Base-by-base conservation (phyloP, 345 rosid species). In the Eucalyptus guilfoylei region DNA sequence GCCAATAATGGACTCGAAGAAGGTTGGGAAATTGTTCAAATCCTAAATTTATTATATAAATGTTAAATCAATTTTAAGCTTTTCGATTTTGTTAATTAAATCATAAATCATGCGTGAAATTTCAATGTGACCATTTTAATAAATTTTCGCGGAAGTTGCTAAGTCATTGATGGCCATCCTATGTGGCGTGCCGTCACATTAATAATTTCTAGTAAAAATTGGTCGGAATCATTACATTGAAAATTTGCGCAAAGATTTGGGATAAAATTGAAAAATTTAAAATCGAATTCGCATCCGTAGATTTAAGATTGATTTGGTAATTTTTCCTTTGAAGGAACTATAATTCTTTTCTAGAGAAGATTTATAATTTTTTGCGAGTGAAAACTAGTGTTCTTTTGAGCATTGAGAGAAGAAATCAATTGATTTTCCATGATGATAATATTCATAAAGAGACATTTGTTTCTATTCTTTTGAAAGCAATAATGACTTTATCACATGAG, bases 141-240 rank as follows among this genome's bases (percentile, higher is more conserved):
- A 12, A 76, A 64, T n/a, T 62, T 72, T 52, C 4, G 2, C 2
- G 1, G 14, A 34, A 17, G 11, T 72, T 5, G 13, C 7, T 6
- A 1, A 37, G 45, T 72, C 1, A 72, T 72, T 3, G 4, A 0
- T 2, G 2, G 5, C 8, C 5, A 76, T 76, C 5, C 3, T 21
- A 76, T 1, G 5, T 6, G 83, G 1, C 1, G 1, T 7, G 7
- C 14, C 3, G 5, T 40, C 5, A 21, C 28, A 19, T 40, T 0
- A 11, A 5, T 2, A 76, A 37, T 37, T 37, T 37, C 0, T 4
- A 1, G 4, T 76, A 76, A 76, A 32, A 72, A 40, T 37, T 1
- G 5, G 0, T 5, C 0, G 1, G 8, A 37, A 11, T 23, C 8
- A 37, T 1, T 37, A 72, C 6, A 37, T 32, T 69, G 23, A 69